phyloP scores from a whole-genome alignment of 108 stramenopile species.

The Schizochytrium sp. region DNA sequence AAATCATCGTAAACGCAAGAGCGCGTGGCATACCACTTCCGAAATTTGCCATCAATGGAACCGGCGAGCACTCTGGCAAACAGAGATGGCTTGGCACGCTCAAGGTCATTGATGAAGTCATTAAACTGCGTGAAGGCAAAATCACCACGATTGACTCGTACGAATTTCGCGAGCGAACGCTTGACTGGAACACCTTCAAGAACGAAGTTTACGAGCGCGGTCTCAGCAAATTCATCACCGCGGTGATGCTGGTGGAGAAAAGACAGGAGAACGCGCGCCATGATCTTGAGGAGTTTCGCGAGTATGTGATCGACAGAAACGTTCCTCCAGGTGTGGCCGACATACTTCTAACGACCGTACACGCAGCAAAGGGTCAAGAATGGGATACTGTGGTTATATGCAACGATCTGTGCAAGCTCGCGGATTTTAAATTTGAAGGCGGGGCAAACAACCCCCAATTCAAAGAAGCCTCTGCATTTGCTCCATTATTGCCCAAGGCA shows the following conservation, averaged over 20 bases:
- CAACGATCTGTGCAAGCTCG: background rate
- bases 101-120: background rate
- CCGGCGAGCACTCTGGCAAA: slow-evolving; percentile 4
- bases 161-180: background rate
- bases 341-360: background rate
- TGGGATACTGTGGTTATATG: background rate
- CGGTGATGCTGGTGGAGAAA: background rate
- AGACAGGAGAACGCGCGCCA: background rate
- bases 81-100: background rate
- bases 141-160: background rate
- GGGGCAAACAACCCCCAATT: no score
- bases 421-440: no score
- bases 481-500: no score
- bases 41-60: background rate
- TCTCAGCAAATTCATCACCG: background rate
- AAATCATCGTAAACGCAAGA: no score
- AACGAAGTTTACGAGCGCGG: background rate
- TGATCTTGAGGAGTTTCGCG: background rate
- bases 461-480: no score
- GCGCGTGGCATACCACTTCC: background rate
- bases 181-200: background rate
- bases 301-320: background rate
- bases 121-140: background rate
- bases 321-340: background rate
- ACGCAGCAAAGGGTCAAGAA: background rate